phyloP scores from a whole-genome alignment of 148 eudicot genomes.

The Cornus controversa region DNA sequence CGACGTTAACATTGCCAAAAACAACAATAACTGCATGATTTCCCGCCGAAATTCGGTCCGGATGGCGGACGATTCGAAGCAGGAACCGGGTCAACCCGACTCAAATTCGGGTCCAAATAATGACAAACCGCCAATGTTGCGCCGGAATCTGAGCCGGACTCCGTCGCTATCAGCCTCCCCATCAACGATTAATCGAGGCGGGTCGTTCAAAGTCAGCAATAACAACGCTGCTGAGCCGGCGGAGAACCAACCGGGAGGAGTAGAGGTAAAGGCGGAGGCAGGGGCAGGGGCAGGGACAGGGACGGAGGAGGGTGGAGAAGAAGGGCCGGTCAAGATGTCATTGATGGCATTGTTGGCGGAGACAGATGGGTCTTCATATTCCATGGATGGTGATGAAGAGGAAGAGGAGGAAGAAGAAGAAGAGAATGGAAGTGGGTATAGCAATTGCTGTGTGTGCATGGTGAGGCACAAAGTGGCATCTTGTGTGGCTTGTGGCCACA shows the following conservation, averaged over 20 bases:
- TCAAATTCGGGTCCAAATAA: slow-evolving; percentile 1
- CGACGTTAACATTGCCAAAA: slow-evolving; percentile 25
- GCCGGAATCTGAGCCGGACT: slow-evolving; percentile 13
- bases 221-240: too few species aligned
- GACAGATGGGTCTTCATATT: slow-evolving; percentile 52
- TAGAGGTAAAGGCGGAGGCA: not conserved
- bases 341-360: slow-evolving; percentile 88
- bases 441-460: slow-evolving; percentile 70
- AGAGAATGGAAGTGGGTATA: slow-evolving; percentile 31
- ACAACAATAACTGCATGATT: slow-evolving; percentile 4
- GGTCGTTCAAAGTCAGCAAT: too few species aligned
- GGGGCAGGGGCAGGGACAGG: slow-evolving; percentile 19
- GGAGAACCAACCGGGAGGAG: too few species aligned
- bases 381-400: slow-evolving; percentile 39
- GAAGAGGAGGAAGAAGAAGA: slow-evolving; percentile 55
- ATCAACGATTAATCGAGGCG: too few species aligned
- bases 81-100: not conserved
- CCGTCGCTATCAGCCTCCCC: not conserved
- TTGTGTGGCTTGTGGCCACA: slow-evolving; percentile 81
- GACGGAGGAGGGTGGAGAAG: slow-evolving; percentile 27
- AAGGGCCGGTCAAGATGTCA: slow-evolving; percentile 53
- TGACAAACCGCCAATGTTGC: slow-evolving; percentile 3
- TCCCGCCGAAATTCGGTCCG: slow-evolving; percentile 16
- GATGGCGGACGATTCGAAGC: not conserved
- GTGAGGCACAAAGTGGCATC: slow-evolving; percentile 86